Evolutionary conservation across 305 asterid species (phyloP).

Genomic region (Plantago coronopus): DNA sequence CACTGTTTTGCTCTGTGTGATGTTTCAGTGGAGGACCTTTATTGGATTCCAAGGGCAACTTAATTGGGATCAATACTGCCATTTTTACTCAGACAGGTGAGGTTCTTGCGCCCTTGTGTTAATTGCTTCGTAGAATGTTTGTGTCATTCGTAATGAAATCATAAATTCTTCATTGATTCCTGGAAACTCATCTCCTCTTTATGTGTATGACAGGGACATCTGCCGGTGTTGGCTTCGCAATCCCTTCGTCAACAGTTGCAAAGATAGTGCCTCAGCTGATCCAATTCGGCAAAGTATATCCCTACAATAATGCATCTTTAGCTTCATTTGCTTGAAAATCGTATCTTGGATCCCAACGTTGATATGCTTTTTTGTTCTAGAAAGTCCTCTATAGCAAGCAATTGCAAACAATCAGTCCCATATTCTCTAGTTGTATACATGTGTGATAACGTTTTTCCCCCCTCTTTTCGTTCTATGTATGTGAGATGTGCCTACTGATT

Average conservation of each 20-base stretch:
- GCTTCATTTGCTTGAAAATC: slow-evolving; percentile 6
- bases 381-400: no score
- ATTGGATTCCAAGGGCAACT: slow-evolving; percentile 81
- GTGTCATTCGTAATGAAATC: background rate
- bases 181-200: background rate
- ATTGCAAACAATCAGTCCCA: no score
- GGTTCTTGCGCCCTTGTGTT: slow-evolving; percentile 4
- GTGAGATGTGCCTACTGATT: no score
- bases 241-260: slow-evolving; percentile 84
- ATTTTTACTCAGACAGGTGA: slow-evolving; percentile 92
- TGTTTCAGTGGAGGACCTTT: slow-evolving; percentile 89
- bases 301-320: background rate
- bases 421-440: no score
- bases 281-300: slow-evolving; percentile 72
- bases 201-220: slow-evolving; percentile 65
- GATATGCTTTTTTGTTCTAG: no score
- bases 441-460: no score
- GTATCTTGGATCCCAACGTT: background rate
- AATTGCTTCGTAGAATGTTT: background rate
- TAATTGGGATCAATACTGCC: slow-evolving; percentile 94
- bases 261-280: slow-evolving; percentile 94
- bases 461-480: no score
- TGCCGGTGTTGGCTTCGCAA: slow-evolving; percentile 96
- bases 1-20: slow-evolving; percentile 10
- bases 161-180: background rate